These are phyloP conservation scores for Irpex sp. DNA, from an alignment of 1,284 basidiomycete genomes.

Conservation along the genomic window DNA sequence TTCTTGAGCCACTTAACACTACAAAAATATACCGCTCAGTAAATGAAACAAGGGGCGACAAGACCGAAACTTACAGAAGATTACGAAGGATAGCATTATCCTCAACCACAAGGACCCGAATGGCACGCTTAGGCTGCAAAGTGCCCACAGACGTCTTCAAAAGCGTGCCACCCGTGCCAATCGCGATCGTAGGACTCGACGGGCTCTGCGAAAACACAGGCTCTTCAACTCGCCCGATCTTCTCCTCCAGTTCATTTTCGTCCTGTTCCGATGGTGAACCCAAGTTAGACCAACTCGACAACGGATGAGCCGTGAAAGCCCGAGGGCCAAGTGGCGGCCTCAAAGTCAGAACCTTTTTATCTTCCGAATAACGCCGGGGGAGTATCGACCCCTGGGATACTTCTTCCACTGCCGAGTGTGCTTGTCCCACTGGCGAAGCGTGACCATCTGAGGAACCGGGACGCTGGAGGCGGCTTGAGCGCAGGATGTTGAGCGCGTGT, in stretches of 20 bases:
- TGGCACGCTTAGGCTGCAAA: conserved; percentile 31
- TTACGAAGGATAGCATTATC: conserved; percentile 75
- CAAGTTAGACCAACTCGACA: conserved; percentile 33
- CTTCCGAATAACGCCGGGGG: conserved; percentile 51
- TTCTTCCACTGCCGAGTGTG: conserved; percentile 3
- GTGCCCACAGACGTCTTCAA: conserved; percentile 55
- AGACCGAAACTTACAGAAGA: conserved; percentile 48
- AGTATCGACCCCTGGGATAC: background rate
- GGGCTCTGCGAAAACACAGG: conserved; percentile 26
- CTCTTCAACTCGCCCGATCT: background rate
- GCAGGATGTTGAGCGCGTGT: conserved; percentile 52
- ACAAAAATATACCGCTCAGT: conserved; percentile 22
- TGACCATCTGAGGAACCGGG: background rate
- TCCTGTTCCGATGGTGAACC: conserved; percentile 28
- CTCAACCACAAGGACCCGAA: conserved; percentile 76
- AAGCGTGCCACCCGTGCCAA: conserved; percentile 56
- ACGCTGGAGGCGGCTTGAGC: conserved; percentile 12
- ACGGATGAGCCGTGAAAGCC: conserved; percentile 44
- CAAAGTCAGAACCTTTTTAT: conserved; percentile 18
- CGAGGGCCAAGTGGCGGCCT: conserved; percentile 43
- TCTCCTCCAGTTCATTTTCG: conserved; percentile 16
- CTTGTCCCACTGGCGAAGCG: background rate
- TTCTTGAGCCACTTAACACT: conserved; percentile 77
- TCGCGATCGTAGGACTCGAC: conserved; percentile 41
- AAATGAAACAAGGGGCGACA: conserved; percentile 12